Evolutionary conservation across 371 early-diverging fungal genomes (phyloP), one percentile per base, ranked within the genome.

Genomic region (Syncephalastrum monosporum): DNA sequence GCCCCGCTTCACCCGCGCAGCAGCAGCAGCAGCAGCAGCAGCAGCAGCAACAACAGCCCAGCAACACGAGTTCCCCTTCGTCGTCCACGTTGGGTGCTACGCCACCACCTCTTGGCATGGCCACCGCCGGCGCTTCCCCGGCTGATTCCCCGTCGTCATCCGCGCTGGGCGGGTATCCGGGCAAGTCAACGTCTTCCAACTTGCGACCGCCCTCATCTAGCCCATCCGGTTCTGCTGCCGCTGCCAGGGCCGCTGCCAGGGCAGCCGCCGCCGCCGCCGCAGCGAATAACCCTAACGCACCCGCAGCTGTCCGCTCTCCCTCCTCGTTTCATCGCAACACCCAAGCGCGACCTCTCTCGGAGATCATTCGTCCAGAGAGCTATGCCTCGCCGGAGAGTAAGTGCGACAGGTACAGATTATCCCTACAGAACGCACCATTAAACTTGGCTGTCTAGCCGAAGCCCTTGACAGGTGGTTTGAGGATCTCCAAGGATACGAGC

Each of bases 401-500:
- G 59, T 15, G 21, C 1, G 21, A 0, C 21, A 2, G 21, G 21
- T 21, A 21, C 2, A 21, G 21, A 21, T 21, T 0, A 21, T 21
- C 21, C 21, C 1, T 21, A 21, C 21, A 21, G 21, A 21, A 21
- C 21, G 21, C 21, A 21, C 21, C 21, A 21, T 21, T 21, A 21
- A 21, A 21, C 21, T 21, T 21, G 21, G 23, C 12, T 49, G n/a
- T 17, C 42, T 61, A 86, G 89, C 86, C 29, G 82, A 88, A 59
- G 92, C 87, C 16, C 83, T 94, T 33, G 95, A 96, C 71, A 80
- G 84, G 55, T 94, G 93, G 95, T 92, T 91, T 64, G 92, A 93
- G 60, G 94, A 95, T 59, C 72, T 96, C 46, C 84, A 87, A 63
- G 88, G 93, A 63, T 94, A 93, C 64, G 96, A 97, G 63, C 82